Percentiles rank a stretch among this genome's conserved stretches.
Evolutionary conservation across 129 eudicot genomes (phyloP).

Genomic region (Centella asiatica): DNA sequence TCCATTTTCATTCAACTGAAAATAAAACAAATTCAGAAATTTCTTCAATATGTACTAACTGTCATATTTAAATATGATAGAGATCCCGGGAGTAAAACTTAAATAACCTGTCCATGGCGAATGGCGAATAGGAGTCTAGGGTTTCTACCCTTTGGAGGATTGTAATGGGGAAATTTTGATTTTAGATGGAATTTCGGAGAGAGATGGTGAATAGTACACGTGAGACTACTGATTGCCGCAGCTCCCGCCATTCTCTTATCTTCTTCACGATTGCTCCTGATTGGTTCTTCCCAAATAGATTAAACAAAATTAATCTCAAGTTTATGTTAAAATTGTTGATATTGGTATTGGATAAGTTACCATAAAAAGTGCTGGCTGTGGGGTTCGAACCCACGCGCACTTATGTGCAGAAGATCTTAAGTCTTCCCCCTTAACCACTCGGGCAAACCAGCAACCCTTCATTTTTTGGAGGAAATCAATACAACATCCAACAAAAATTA

Average conservation of each 20-base stretch:
- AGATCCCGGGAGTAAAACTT: not conserved
- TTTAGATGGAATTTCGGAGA: not conserved
- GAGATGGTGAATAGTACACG: not conserved
- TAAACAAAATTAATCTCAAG: not conserved
- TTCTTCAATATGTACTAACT: too few species aligned
- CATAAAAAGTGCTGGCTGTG: slow-evolving; percentile 70
- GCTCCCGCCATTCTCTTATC: slow-evolving; percentile 15
- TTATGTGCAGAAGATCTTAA: slow-evolving; percentile 95
- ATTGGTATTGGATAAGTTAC: too few species aligned
- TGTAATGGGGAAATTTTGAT: not conserved
- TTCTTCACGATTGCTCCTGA: too few species aligned
- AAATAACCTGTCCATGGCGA: slow-evolving; percentile 12
- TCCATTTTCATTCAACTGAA: not conserved
- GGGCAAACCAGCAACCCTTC: slow-evolving; percentile 80
- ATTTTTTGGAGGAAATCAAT: too few species aligned
- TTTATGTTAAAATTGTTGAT: too few species aligned
- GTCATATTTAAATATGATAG: too few species aligned
- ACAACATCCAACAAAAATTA: too few species aligned
- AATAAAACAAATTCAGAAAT: not conserved
- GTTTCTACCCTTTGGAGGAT: not conserved
- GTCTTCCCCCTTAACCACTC: slow-evolving; percentile 97
- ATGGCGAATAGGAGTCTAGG: slow-evolving; percentile 5
- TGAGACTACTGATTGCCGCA: not conserved
- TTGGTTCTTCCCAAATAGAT: not conserved
- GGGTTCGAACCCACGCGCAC: slow-evolving; percentile 99